phyloP scores from a whole-genome alignment of 2,329 filamentous ascomycete genomes.

The Nakataea oryzae region DNA sequence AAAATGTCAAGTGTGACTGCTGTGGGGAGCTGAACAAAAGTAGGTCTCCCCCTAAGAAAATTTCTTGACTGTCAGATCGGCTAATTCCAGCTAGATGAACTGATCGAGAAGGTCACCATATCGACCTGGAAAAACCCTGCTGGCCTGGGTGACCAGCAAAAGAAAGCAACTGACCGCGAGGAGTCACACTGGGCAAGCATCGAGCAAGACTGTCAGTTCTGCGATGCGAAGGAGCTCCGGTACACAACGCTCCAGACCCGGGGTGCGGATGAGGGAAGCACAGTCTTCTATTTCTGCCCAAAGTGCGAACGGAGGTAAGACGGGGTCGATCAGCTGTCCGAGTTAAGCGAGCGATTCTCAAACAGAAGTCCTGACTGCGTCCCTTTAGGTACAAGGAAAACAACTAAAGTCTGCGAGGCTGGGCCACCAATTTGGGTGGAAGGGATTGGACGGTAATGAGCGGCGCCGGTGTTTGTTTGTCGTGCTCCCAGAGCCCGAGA shows the following conservation, averaged over 20 bases:
- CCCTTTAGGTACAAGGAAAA: neutral
- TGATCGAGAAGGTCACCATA: neutral
- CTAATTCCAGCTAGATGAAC: neutral
- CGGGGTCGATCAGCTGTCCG: neutral
- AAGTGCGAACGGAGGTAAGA: neutral
- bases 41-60: neutral
- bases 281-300: neutral
- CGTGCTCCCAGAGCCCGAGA: no score
- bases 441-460: no score
- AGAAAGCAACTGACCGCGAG: neutral
- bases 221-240: neutral
- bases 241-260: constrained; percentile 2
- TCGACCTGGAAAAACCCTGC: neutral
- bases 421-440: no score
- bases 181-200: neutral
- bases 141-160: neutral
- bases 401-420: neutral
- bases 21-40: neutral
- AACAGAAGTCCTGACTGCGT: neutral
- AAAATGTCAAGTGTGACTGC: neutral
- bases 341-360: neutral
- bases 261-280: constrained; percentile 1
- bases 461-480: no score
- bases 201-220: constrained; percentile 1
- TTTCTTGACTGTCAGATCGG: no score